Percentiles rank a stretch among this genome's conserved stretches.
Evolutionary conservation across 768 basidiomycete species (phyloP).

Genomic region (Imleria badia): DNA sequence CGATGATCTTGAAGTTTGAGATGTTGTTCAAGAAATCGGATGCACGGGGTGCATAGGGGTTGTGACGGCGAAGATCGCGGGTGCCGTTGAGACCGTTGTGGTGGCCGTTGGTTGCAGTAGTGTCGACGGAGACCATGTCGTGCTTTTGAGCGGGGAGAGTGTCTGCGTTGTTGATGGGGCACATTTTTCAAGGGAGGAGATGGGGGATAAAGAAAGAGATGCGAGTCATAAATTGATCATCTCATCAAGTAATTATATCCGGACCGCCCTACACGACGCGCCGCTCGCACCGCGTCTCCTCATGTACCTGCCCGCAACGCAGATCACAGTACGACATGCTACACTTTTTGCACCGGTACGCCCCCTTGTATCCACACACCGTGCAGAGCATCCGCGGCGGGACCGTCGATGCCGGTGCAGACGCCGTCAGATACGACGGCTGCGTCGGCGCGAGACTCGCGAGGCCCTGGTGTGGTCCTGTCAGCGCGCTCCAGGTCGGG

Average conservation of each 20-base stretch:
- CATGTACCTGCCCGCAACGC: constrained; percentile 71
- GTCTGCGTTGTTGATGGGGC: constrained; percentile 58
- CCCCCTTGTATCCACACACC: constrained; percentile 85
- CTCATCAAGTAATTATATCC: neutral
- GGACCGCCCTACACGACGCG: constrained; percentile 51
- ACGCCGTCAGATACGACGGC: constrained; percentile 73
- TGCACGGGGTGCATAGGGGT: constrained; percentile 89
- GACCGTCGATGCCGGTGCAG: constrained; percentile 54
- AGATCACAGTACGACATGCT: constrained; percentile 73
- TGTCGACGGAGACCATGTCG: constrained; percentile 73
- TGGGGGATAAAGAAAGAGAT: neutral
- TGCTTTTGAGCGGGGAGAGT: constrained; percentile 39
- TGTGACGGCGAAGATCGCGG: constrained; percentile 45
- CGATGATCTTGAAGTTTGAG: constrained; percentile 95
- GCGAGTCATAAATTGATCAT: constrained; percentile 14
- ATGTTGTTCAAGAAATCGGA: constrained; percentile 91
- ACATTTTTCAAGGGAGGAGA: constrained; percentile 28
- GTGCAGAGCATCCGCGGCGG: constrained; percentile 76
- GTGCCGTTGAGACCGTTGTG: constrained; percentile 39
- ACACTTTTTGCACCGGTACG: constrained; percentile 77
- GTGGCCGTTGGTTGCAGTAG: constrained; percentile 39
- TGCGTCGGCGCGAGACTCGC: constrained; percentile 48
- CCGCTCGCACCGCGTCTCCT: constrained; percentile 79
- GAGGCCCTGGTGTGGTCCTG: constrained; percentile 48
- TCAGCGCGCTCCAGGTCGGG: neutral